Conservation (phyloP, 805 yeast genomes). For the Pichia occidentalis region DNA sequence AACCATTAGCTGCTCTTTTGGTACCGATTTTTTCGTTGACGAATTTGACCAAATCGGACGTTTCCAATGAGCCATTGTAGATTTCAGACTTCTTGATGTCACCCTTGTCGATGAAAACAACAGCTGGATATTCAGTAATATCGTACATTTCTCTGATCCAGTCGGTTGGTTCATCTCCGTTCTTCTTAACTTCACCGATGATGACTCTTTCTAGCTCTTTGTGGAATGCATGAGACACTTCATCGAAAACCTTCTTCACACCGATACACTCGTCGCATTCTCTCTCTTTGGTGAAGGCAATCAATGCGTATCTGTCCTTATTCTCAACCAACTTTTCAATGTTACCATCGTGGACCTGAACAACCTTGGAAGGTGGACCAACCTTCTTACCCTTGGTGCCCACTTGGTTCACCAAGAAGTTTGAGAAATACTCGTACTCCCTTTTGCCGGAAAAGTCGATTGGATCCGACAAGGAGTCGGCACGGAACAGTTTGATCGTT, state of each 20-base stretch:
- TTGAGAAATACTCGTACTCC: constrained; percentile 42
- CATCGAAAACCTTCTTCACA: constrained; percentile 44
- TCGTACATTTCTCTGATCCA: constrained; percentile 36
- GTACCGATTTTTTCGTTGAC: constrained; percentile 38
- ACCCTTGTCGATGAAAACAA: constrained; percentile 40
- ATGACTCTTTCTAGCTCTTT: constrained; percentile 33
- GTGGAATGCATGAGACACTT: constrained; percentile 42
- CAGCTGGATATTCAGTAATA: constrained; percentile 46
- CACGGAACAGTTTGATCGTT: constrained; percentile 49
- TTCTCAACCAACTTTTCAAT: constrained; percentile 24
- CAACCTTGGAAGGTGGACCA: constrained; percentile 19
- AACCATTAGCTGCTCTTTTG: constrained; percentile 37
- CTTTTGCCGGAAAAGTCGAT: constrained; percentile 51
- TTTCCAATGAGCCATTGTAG: constrained; percentile 39
- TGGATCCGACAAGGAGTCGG: constrained; percentile 42
- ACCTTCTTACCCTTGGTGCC: constrained; percentile 24
- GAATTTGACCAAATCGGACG: constrained; percentile 44
- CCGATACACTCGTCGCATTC: constrained; percentile 48
- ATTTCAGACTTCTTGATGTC: constrained; percentile 30
- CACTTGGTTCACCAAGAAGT: constrained; percentile 37
- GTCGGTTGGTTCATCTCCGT: constrained; percentile 38
- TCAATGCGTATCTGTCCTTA: constrained; percentile 38
- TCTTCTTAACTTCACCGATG: constrained; percentile 43
- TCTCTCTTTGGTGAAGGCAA: constrained; percentile 39
- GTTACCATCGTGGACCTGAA: constrained; percentile 24